Evolutionary conservation across 805 yeast genomes (phyloP), one percentile per base, ranked within the genome.

Genomic region (Candida silvatica): DNA sequence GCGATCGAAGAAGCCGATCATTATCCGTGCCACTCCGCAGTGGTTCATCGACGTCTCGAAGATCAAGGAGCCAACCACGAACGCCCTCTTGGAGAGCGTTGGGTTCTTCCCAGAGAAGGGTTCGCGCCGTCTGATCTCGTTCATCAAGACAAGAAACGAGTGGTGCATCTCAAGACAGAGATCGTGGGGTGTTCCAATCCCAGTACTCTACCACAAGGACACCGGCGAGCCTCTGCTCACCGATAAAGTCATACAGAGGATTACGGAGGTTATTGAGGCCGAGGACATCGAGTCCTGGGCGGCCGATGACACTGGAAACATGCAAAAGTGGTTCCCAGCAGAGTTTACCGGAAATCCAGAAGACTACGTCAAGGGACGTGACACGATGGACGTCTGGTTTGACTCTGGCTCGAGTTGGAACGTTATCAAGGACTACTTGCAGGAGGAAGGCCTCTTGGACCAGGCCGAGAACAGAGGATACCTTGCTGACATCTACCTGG

Each of bases 341-440:
- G 46, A 57, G 2, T 61, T 63, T 36, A 56, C 63, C 18, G 54
- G 47, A 14, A 48, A 61, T 20, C 79, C 76, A 0, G 37, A 47
- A 3, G 46, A 62, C 2, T 81, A 67, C 42, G 49, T 51, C 17
- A 80, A 84, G 48, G 90, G 95, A 1, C 71, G 66, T 29, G 98
- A 92, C 47, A 92, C 98, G 0, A 82, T 92, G 87, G 99, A 92
- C 59, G 98, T 92, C 15, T 92, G 99, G 99, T 90, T 92, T 61
- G 99, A 92, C 56, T 82, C 95, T 27, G 99, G 99, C 0, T 74
- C 94, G 1, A 79, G 92, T 23, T 92, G 98, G 97, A 70, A 75
- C 8, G 67, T 73, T 30, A 61, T 81, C 16, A 62, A 60, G 28
- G 52, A 57, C 2, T 64, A 67, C 34, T 59, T 66, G 23, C 41